These are phyloP conservation scores for Gnaphalium uliginosum DNA, from an alignment of 129 eudicot genomes.

Conservation along the genomic window DNA sequence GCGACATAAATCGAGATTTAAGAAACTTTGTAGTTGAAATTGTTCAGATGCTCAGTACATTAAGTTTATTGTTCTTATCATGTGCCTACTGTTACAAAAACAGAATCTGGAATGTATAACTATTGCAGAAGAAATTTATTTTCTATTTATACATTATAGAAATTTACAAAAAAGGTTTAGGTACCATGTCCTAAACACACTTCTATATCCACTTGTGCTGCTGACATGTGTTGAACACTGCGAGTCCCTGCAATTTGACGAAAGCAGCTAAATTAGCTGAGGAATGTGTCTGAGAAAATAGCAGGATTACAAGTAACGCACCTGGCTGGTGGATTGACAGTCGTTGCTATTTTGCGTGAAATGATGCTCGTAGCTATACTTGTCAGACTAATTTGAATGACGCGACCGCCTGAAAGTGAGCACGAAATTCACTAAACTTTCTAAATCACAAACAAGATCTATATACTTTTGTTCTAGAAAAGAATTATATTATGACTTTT, in stretches of 20 bases:
- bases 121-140: neutral
- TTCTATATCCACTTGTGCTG: neutral
- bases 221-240: neutral
- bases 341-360: slow-evolving; percentile 11
- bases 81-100: slow-evolving; percentile 5
- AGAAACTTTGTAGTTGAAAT: slow-evolving; percentile 22
- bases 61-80: slow-evolving; percentile 13
- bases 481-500: neutral
- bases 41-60: slow-evolving; percentile 13
- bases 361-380: slow-evolving; percentile 7
- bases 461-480: neutral
- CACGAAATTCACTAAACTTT: neutral
- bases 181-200: neutral
- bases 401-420: slow-evolving; percentile 69
- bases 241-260: slow-evolving; percentile 18
- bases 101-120: neutral
- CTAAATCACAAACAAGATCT: neutral
- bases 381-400: slow-evolving; percentile 64
- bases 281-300: neutral
- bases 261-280: neutral
- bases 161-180: neutral
- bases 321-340: slow-evolving; percentile 21
- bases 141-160: neutral
- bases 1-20: slow-evolving; percentile 16
- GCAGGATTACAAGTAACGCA: neutral